Base-by-base conservation (phyloP, 2,329 filamentous ascomycete genomes). In the Colletotrichum tropicicola region DNA sequence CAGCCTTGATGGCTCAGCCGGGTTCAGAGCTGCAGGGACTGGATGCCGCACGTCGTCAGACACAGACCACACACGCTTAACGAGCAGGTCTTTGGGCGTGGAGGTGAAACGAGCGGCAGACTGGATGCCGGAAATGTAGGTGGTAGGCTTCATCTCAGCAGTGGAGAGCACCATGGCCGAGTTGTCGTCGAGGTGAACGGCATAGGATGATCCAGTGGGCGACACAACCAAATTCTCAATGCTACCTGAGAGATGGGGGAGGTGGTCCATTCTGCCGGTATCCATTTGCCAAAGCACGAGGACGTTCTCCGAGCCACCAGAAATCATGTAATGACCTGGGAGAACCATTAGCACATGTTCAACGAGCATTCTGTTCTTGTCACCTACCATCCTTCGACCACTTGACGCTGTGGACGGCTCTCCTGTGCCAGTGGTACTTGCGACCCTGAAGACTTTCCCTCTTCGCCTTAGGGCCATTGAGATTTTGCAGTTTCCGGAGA, bases 271-370 rank as follows among this genome's bases (percentile, higher is more conserved):
- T 74, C 91, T 91, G 68, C 90, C 90, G 0, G 95, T 98, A 70
- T 97, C 92, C 61, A 98, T 83, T 78, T 99, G 96, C 94, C 94
- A 98, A 30, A 98, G 82, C 8, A 97, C 92, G 43, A 99, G 83
- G 19, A 93, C 92, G 7, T 93, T 94, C 78, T 99, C 96, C 21
- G 89, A 89, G 30, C 96, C 96, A 73, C 96, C 96, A 60, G 96
- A 98, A 55, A 99, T 90, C 64, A 99, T 80, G 76, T 99, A 99
- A 74, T 97, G 94, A 53, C 93, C 92, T 96, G 70, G 8, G 52
- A 41, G 45, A 49, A 48, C 72, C 81, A 80, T 69, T 66, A 66
- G 53, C 12, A 35, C 21, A 12, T 30, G 25, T 17, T 13, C 13
- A 43, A 8, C 27, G 13, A 5, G 10, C 3, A 43, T 10, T 5